phyloP scores from a whole-genome alignment of 352 stramenopile genomes.

The Phytophthora fragariae region DNA sequence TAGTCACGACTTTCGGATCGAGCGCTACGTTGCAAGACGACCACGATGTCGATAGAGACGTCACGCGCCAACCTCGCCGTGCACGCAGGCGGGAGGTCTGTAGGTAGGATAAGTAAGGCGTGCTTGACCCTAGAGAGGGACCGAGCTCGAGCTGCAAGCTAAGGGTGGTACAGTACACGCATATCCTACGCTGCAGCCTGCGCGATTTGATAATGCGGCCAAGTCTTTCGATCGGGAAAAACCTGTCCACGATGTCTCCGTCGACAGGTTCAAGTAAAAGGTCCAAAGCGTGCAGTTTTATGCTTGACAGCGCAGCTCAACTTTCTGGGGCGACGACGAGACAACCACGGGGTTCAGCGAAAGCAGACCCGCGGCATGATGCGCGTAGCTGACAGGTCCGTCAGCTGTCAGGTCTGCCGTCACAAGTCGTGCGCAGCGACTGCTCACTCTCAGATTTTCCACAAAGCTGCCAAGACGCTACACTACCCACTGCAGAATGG shows the following conservation, averaged over 20 bases:
- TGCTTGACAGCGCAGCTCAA: conserved; percentile 8
- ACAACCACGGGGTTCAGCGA: conserved; percentile 23
- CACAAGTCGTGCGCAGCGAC: neutral
- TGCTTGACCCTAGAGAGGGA: neutral
- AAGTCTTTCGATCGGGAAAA: conserved; percentile 3
- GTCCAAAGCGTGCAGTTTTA: conserved; percentile 4
- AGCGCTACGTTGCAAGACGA: conserved; percentile 1
- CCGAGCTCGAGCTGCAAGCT: neutral
- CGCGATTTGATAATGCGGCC: conserved; percentile 11
- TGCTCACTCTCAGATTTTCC: conserved; percentile 17
- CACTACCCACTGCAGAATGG: conserved; percentile 17
- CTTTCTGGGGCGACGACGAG: conserved; percentile 22
- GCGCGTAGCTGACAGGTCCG: conserved; percentile 8
- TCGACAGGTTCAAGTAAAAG: conserved; percentile 21
- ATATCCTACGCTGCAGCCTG: neutral
- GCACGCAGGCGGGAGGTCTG: neutral
- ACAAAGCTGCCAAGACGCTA: neutral
- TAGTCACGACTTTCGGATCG: neutral
- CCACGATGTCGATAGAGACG: conserved; percentile 7
- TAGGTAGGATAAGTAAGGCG: neutral
- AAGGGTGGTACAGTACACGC: neutral
- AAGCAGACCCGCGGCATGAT: conserved; percentile 12
- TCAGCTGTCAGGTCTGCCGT: conserved; percentile 10
- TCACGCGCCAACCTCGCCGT: neutral
- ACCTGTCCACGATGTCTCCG: conserved; percentile 21